A percentile compares a stretch with the other conserved stretches of the same genome.
Evolutionary conservation across 2,329 filamentous ascomycete genomes (phyloP).

Genomic region (Aschersonia sp.): DNA sequence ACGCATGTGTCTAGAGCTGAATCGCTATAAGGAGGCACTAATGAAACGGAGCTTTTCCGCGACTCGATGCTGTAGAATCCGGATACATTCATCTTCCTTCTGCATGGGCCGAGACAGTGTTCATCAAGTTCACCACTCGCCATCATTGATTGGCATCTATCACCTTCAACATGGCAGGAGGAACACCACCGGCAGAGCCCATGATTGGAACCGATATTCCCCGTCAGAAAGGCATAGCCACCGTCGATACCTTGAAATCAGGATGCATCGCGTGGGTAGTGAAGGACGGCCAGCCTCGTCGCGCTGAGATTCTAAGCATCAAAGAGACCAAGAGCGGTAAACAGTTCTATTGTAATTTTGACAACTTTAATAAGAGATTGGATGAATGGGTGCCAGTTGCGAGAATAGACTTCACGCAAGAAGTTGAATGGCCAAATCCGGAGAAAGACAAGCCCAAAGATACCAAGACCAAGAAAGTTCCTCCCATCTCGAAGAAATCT

Average conservation of each 20-base stretch:
- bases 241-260: slow-evolving; percentile 59
- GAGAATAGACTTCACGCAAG: slow-evolving; percentile 73
- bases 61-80: no score
- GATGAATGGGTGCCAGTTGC: slow-evolving; percentile 77
- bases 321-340: slow-evolving; percentile 77
- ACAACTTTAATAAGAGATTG: slow-evolving; percentile 85
- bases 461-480: slow-evolving; percentile 56
- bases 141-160: no score
- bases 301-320: slow-evolving; percentile 94
- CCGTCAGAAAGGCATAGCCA: slow-evolving; percentile 66
- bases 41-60: no score
- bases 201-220: slow-evolving; percentile 42
- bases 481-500: slow-evolving; percentile 43
- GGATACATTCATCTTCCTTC: no score
- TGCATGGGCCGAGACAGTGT: no score
- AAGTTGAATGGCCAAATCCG: slow-evolving; percentile 92
- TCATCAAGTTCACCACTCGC: no score
- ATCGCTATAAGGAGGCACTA: no score
- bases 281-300: slow-evolving; percentile 70
- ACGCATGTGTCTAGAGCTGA: no score
- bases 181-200: slow-evolving; percentile 33
- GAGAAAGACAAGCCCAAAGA: slow-evolving; percentile 74
- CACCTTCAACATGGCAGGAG: slow-evolving; percentile 35
- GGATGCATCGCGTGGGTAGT: slow-evolving; percentile 48
- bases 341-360: slow-evolving; percentile 92